Conservation (phyloP, 1,284 basidiomycete genomes). For the Malassezia vespertilionis region DNA sequence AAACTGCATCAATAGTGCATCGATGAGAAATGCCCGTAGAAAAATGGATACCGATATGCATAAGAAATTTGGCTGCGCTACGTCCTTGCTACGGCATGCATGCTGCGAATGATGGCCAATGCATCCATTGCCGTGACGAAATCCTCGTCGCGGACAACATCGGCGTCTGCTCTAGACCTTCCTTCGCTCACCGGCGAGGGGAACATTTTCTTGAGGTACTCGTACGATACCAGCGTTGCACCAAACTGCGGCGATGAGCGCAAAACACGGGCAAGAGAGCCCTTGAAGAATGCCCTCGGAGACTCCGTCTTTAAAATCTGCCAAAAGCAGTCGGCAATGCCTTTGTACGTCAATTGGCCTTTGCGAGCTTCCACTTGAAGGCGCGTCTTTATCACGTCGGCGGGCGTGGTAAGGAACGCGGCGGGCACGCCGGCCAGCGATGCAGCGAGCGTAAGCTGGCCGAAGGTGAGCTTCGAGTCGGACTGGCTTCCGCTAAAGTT, state of each 20-base stretch:
- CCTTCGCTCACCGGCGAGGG: constrained; percentile 14
- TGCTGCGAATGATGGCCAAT: background rate
- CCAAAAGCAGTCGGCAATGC: constrained; percentile 72
- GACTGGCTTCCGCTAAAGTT: constrained; percentile 92
- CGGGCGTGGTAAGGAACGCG: constrained; percentile 50
- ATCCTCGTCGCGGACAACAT: no score
- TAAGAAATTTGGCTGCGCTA: background rate
- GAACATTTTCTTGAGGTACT: constrained; percentile 54
- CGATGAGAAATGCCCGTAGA: no score
- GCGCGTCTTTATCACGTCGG: constrained; percentile 97
- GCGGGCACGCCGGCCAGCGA: constrained; percentile 82
- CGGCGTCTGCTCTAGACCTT: no score
- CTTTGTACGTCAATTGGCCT: constrained; percentile 86
- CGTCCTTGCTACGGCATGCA: background rate
- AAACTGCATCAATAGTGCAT: constrained; percentile 10
- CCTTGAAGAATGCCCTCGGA: constrained; percentile 84
- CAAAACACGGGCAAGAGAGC: constrained; percentile 77
- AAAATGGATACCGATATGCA: no score
- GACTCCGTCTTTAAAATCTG: constrained; percentile 78
- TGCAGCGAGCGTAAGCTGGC: constrained; percentile 75
- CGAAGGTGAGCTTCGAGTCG: constrained; percentile 80
- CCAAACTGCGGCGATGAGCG: constrained; percentile 65
- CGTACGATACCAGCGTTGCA: constrained; percentile 81
- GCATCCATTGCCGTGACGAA: no score
- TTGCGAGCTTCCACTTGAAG: constrained; percentile 88